Evolutionary conservation across 495 filamentous ascomycete genomes (phyloP), one percentile per base, ranked within the genome.

Genomic region (Mytilinidion resinicola): DNA sequence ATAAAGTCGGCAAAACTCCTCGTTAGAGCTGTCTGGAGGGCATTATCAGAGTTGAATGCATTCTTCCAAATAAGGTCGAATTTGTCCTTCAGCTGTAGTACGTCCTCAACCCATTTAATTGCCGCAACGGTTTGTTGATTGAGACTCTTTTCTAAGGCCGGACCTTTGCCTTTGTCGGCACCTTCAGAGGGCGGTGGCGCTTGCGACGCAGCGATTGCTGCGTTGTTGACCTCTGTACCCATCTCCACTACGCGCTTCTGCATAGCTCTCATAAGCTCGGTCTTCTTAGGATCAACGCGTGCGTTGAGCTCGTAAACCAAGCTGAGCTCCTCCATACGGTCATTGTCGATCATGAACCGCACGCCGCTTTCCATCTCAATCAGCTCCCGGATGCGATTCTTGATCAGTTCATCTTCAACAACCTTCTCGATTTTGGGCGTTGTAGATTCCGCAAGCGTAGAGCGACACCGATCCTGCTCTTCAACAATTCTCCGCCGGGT

Each of bases 41-140:
- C 76, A 19, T 90, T 82, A 64, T 97, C 93, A 25, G 81, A 76
- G 4, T 75, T 57, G 70, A 97, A 92, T 19, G 90, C 85, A 0
- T 61, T 69, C 30, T 70, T 68, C 82, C 86, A 90, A 34, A 97
- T 78, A 1, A 67, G 74, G 70, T 97, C 92, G 65, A 95, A 97
- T 69, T 95, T 95, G 63, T 85, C 85, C 68, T 96, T 96, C 5
- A 99, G 76, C 11, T 70, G 69, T n/a, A 99, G 74, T 0, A 97
- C 87, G 53, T 93, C 90, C 62, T 95, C 88, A 3, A 99, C 95
- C 93, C 93, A 99, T 62, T 88, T 87, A 65, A 97, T 90, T 0
- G 93, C 95, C 0, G 89, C 84, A 4, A 79, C 76, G 1, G 95
- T 97, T 61, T 85, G 80, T 59, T 79, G 79, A 47, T 81, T 86